A percentile compares a stretch with the other conserved stretches of the same genome.
phyloP scores from a whole-genome alignment of 768 basidiomycete species.

The Russula virescens region DNA sequence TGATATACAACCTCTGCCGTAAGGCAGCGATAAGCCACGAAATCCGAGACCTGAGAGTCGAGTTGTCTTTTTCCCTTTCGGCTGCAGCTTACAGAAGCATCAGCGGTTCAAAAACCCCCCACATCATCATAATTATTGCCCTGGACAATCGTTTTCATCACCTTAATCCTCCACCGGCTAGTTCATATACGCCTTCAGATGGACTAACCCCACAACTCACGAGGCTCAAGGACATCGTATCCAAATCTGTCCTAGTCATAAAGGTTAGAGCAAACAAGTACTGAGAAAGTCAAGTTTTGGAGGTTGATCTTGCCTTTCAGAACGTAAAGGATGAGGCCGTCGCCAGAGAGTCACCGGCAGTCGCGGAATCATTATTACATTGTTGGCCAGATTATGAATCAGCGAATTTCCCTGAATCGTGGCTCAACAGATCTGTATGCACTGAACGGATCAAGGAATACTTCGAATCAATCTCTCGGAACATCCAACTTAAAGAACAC shows the following conservation, averaged over 20 bases:
- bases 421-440: constrained; percentile 4
- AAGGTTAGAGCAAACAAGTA: no score
- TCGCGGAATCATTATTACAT: neutral
- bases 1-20: constrained; percentile 8
- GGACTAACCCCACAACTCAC: neutral
- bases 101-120: no score
- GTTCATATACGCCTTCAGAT: constrained; percentile 3
- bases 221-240: neutral
- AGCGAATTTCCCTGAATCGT: neutral
- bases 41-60: neutral
- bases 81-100: neutral
- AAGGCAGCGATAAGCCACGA: neutral
- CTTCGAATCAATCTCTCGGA: no score
- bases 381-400: neutral
- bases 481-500: no score
- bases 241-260: neutral
- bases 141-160: neutral
- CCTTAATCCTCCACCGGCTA: neutral
- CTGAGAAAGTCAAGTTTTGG: no score
- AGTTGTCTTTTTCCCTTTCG: constrained; percentile 5
- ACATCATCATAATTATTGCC: no score
- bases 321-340: no score
- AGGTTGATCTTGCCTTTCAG: no score
- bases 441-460: no score
- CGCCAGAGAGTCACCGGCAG: no score